Evolutionary conservation across 352 stramenopile genomes (phyloP), one percentile per base, ranked within the genome.

Genomic region (Phytophthora megakarya): DNA sequence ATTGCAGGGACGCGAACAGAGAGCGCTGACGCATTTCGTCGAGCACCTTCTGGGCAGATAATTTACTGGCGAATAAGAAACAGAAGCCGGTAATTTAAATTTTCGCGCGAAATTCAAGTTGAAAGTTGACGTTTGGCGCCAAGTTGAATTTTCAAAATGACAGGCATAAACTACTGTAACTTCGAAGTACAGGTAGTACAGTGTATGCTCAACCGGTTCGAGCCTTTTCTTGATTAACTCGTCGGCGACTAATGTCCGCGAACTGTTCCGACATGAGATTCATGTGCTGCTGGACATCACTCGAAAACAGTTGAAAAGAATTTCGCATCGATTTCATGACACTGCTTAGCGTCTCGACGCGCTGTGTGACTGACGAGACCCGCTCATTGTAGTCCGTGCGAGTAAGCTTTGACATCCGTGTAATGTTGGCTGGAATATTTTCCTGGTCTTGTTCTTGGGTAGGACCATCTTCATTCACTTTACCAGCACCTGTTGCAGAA

Each of bases 301-400:
- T 47, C 1, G 75, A 88, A 52, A 89, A 89, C 9, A 90, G 42
- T 40, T 80, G 66, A 40, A 90, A 90, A 2, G 81, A 90, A 10
- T 48, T 63, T 16, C 78, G 77, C 33, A 90, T 77, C 28, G 43
- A 66, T 40, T 82, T 77, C 30, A 90, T 48, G 13, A 73, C 75
- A 5, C 53, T 52, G n/a, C 65, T 63, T 28, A 90, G 40, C 0
- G 40, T 64, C 23, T 84, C 75, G 0, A 90, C 70, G n/a, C 79
- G 75, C n/a, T n/a, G n/a, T n/a, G n/a, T n/a, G n/a, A n/a, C n/a
- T n/a, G n/a, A n/a, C n/a, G n/a, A n/a, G n/a, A n/a, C n/a, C n/a
- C n/a, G n/a, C n/a, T n/a, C n/a, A n/a, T n/a, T n/a, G n/a, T n/a
- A n/a, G n/a, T n/a, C n/a, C n/a, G n/a, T n/a, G n/a, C n/a, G n/a